These are phyloP conservation scores for Coriaria nepalensis DNA, from an alignment of 306 rosid species.

Conservation along the genomic window DNA sequence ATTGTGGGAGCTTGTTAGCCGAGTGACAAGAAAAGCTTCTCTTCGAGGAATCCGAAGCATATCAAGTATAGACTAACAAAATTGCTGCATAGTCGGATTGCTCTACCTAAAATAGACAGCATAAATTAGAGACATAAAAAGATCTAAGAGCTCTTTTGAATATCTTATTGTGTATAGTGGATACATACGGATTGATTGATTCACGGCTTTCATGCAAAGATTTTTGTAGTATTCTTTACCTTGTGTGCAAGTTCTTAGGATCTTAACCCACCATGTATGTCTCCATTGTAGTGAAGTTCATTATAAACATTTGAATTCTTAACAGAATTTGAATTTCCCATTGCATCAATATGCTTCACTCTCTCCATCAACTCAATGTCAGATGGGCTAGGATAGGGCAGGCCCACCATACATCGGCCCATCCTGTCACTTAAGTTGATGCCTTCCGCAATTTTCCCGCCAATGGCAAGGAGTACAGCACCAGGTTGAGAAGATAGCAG, in stretches of 20 bases:
- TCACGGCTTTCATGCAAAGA: constrained; percentile 98
- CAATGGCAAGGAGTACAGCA: constrained; percentile 79
- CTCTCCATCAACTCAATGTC: constrained; percentile 86
- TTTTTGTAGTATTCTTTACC: constrained; percentile 89
- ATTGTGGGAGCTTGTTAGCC: constrained; percentile 66
- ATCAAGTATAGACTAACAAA: constrained; percentile 60
- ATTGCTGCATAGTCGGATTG: constrained; percentile 88
- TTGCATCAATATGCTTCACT: constrained; percentile 70
- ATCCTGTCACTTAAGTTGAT: constrained; percentile 96
- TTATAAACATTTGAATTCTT: constrained; percentile 19
- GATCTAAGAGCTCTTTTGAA: neutral
- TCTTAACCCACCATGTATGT: constrained; percentile 47
- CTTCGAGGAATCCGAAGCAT: constrained; percentile 54
- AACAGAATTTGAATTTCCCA: constrained; percentile 29
- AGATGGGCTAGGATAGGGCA: constrained; percentile 85
- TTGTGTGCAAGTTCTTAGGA: constrained; percentile 72
- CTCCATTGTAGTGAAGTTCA: constrained; percentile 27
- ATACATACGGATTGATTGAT: constrained; percentile 84
- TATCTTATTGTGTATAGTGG: neutral
- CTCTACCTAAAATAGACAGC: constrained; percentile 53
- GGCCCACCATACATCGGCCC: constrained; percentile 94
- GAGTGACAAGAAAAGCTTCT: constrained; percentile 39
- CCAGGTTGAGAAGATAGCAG: constrained; percentile 46
- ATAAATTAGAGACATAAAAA: neutral
- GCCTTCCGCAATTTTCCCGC: constrained; percentile 93